A percentile compares a stretch with the other conserved stretches of the same genome.
Evolutionary conservation across 129 eudicot genomes (phyloP).

Genomic region (Chrysanthemum lavandulifolium): DNA sequence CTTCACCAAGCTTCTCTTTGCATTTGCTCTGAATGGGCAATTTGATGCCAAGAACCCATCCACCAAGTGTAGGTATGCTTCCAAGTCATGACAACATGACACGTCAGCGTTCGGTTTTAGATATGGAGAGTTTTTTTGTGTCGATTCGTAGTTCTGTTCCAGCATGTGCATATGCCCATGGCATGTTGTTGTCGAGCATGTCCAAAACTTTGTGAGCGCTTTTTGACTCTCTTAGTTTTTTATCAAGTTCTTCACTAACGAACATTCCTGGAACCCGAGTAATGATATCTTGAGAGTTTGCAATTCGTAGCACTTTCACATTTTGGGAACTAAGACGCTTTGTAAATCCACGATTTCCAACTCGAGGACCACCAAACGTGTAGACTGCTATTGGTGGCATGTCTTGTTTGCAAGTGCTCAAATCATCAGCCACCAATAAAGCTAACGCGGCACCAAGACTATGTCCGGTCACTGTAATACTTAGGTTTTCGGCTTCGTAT

Average conservation of each 20-base stretch:
- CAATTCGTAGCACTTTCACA: constrained; percentile 76
- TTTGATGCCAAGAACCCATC: constrained; percentile 83
- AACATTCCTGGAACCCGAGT: constrained; percentile 95
- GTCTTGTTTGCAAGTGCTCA: constrained; percentile 44
- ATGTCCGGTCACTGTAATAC: constrained; percentile 88
- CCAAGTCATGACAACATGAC: constrained; percentile 95
- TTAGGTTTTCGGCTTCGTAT: constrained; percentile 71
- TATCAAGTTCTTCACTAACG: constrained; percentile 74
- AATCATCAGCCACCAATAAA: constrained; percentile 70
- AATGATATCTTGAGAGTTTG: constrained; percentile 72
- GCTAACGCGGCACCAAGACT: constrained; percentile 99
- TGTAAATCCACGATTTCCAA: constrained; percentile 75
- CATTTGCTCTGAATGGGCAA: constrained; percentile 83
- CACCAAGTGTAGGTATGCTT: constrained; percentile 86
- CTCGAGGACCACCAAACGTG: constrained; percentile 96
- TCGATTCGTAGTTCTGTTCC: constrained; percentile 79
- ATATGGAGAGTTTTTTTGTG: constrained; percentile 75
- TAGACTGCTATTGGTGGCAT: constrained; percentile 82
- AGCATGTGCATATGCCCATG: constrained; percentile 86
- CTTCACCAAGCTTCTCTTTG: constrained; percentile 78
- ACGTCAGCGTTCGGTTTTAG: constrained; percentile 81
- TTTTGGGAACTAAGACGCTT: constrained; percentile 40
- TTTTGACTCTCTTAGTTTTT: constrained; percentile 48
- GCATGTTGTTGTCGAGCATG: constrained; percentile 65
- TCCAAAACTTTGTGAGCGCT: constrained; percentile 40